Base-by-base conservation (phyloP, 2,329 filamentous ascomycete genomes). In the Cladophialophora bantiana region DNA sequence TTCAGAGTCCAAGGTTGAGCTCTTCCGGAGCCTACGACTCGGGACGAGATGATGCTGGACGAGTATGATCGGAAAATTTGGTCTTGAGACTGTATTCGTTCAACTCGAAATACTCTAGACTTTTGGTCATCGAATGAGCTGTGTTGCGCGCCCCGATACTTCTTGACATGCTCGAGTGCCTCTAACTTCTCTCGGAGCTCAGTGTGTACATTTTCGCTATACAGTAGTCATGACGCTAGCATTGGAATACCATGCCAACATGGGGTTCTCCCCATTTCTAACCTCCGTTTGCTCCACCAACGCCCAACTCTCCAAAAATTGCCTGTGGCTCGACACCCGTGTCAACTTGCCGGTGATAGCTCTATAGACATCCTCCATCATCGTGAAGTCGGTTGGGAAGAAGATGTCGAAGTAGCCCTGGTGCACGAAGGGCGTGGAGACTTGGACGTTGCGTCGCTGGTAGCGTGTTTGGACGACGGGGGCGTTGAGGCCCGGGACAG, bases 351-450 rank as follows among this genome's bases (percentile, higher is more conserved):
- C 94, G 0, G 95, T 99, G 73, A 98, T 88, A 68, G 93, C 93
- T 64, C 92, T 89, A 81, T 99, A 99, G 73, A 98, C 88, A 74
- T 93, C 89, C 79, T 98, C 93, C 79, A 95, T 90, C 72, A 96
- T 90, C 69, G 87, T 85, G 77, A 99, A 99, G 79, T 99, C 91
- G 10, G 95, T 99, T 0, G 95, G 95, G 81, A 99, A 99, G 76
- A 99, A 89, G 74, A 99, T 97, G 77, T 99, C 96, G 77, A 99
- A 99, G 80, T 97, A 98, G 54, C 95, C 96, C 82, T 99, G 96
- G 78, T 98, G 94, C 56, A 97, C 95, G 77, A 97, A 86, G 62
- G 94, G 93, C 4, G 95, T 99, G 4, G 88, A 86, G 13, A 99
- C 95, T 48, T 94, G 91, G 62, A 99, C 92, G 73, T 92, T 97